Base-by-base conservation (phyloP, 805 yeast species). In the Candida berthetii region DNA sequence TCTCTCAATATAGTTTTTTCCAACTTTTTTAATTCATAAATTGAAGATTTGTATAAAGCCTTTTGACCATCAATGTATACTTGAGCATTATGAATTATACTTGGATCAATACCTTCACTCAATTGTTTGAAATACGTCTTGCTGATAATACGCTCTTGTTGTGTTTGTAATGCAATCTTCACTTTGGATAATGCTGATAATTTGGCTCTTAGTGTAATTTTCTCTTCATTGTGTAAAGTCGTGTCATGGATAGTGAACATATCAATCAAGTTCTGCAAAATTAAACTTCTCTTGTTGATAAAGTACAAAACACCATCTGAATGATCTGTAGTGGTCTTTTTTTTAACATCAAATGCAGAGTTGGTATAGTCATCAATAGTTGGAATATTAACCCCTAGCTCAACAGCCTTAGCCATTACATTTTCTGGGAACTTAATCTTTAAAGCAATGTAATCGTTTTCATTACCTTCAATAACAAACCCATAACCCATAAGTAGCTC, bases 401-500 rank as follows among this genome's bases (percentile, higher is more conserved):
- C 48, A 35, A 60, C 55, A n/a, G 76, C 52, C 16, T 65, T 61
- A 50, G 40, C 19, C 38, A 65, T 34, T 6, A 39, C 25, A 2
- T 49, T 42, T 11, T 36, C 14, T 0, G 65, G 60, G 3, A 83
- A 58, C 49, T 76, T 78, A 35, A 87, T 66, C 37, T 78, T 73
- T 41, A 89, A 68, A 3, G 84, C 82, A 3, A 82, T 72, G 1
- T 77, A 64, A 48, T 84, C 90, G 37, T 79, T 80, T 4, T 66
- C 63, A 50, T 85, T 85, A 40, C 72, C 62, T 39, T 42, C 52
- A 38, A 47, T 50, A 40, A 74, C 73, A 60, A 82, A 90, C 7
- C 86, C 95, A 57, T 89, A 90, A 0, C 91, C 95, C 57, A 83
- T 64, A 5, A 89, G 62, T 15, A 89, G 61, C 57, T 89, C 96